Base-by-base conservation (phyloP, 2,329 filamentous ascomycete species). In the Ambrosiella xylebori region DNA sequence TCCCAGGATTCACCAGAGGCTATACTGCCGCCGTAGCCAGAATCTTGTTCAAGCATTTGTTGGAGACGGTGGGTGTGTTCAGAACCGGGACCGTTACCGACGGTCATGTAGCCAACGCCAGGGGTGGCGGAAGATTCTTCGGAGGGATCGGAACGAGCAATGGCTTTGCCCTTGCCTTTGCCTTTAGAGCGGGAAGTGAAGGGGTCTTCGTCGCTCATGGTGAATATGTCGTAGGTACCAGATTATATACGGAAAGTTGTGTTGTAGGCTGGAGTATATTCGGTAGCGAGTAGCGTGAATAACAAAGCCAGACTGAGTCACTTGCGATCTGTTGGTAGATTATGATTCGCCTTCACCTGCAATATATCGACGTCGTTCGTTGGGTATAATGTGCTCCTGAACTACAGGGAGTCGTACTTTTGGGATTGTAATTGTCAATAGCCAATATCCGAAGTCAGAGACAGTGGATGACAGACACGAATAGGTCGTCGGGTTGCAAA, bases 11-110 rank as follows among this genome's bases (percentile, higher is more conserved):
- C 78, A 56, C 85, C 85, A 61, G 81, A 83, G 37, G 79, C 74
- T 54, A 85, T 76, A 68, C 88, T 95, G 50, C 85, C 86, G 58
- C 88, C 90, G 66, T 97, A 97, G 6, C 91, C 93, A 15, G 91
- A 97, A 68, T 98, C 93, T 59, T 81, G 75, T 61, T 95, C 88
- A 58, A 97, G 74, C 64, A 94, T 79, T 15, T 84, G 81, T 70
- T 93, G 87, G 44, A 97, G 75, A 58, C 83, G 83, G 37, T 85
- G 80, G 41, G 88, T 90, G 68, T 88, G 87, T 66, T 88, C 82
- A 17, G 90, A 90, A 27, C 55, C 56, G 57, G 84, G 82, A 57
- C 90, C 90, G 63, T 77, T 82, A 59, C 91, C 91, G 55, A 96
- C 87, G 4, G 88, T 94, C 84, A 95, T 87, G 71, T 90, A 96